Base-by-base conservation (phyloP, 257 asterid species). In the Gentiana macrophylla region DNA sequence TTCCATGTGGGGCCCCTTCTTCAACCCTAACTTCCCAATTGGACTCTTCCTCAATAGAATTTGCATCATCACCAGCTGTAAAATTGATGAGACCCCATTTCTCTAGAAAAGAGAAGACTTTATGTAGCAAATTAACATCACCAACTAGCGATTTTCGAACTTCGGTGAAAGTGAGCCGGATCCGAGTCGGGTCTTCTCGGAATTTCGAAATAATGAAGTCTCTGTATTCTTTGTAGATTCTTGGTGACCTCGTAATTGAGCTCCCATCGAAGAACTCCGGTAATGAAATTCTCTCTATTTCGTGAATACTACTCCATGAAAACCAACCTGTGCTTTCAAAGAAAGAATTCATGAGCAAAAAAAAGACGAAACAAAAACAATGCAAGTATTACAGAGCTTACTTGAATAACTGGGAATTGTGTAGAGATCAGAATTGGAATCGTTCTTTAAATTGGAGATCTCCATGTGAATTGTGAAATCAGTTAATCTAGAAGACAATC, bases 1-100 rank as follows among this genome's bases (percentile, higher is more conserved):
- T 89, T 63, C 98, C 96, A 74, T 91, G 74, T 1, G 98, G 96
- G 6, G 94, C 81, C 37, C 96, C 96, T 83, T 87, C 94, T 68
- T 91, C 96, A 68, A 79, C 78, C 81, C 80, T 84, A 69, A 87
- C 71, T 70, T 75, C 77, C 77, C 85, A 84, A 78, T 54, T 79
- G 67, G 74, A 78, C 63, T 52, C 81, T 52, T 80, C 72, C 52
- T 24, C 64, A 67, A 13, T 47, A 44, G 64, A 57, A 32, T 59
- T 60, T 49, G 62, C 56, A 46, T 46, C 52, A 13, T 65, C 55
- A 37, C 52, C 67, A 12, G 50, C 52, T 9, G 44, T 44, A 77
- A 84, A 91, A 76, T 87, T 91, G 62, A 91, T 78, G 61, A 91
- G 77, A 50, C 95, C 96, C 94, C 95, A 91, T 66, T 91, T 87